phyloP scores from a whole-genome alignment of 805 yeast species.

The Teunomyces pallodes region DNA sequence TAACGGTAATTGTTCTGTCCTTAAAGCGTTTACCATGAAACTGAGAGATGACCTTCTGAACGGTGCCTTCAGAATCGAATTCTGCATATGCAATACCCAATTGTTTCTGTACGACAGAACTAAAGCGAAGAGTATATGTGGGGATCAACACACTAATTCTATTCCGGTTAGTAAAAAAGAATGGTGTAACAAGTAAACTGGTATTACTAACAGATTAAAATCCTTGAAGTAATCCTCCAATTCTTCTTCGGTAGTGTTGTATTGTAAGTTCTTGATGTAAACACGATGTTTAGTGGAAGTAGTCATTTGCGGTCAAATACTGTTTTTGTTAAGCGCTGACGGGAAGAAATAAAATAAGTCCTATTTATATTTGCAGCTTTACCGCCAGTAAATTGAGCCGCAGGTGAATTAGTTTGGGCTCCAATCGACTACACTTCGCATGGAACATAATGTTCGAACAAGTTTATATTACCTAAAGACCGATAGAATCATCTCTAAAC shows the following conservation, averaged over 20 bases:
- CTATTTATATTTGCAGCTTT: neutral
- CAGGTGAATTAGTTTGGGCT: constrained; percentile 7
- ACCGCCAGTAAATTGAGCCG: neutral
- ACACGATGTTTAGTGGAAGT: constrained; percentile 30
- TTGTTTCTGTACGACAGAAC: constrained; percentile 42
- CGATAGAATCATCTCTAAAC: constrained; percentile 6
- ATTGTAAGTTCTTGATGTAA: constrained; percentile 54
- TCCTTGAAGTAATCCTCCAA: constrained; percentile 43
- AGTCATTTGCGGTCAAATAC: constrained; percentile 7
- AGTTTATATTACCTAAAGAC: constrained; percentile 3
- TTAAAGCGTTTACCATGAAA: constrained; percentile 27
- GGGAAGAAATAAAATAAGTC: neutral
- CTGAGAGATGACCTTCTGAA: constrained; percentile 22
- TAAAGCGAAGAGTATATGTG: constrained; percentile 49
- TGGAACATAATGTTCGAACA: neutral
- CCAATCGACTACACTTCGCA: neutral
- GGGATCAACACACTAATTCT: constrained; percentile 49
- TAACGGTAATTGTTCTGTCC: constrained; percentile 38
- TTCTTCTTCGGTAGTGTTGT: constrained; percentile 51
- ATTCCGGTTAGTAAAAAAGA: constrained; percentile 6
- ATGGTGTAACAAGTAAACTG: neutral
- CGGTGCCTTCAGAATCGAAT: constrained; percentile 28
- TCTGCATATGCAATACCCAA: constrained; percentile 54
- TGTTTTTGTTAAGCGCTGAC: neutral
- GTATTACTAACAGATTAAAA: constrained; percentile 44